Base-by-base conservation (phyloP, 2,329 filamentous ascomycete genomes). In the Chaetomium strumarium region DNA sequence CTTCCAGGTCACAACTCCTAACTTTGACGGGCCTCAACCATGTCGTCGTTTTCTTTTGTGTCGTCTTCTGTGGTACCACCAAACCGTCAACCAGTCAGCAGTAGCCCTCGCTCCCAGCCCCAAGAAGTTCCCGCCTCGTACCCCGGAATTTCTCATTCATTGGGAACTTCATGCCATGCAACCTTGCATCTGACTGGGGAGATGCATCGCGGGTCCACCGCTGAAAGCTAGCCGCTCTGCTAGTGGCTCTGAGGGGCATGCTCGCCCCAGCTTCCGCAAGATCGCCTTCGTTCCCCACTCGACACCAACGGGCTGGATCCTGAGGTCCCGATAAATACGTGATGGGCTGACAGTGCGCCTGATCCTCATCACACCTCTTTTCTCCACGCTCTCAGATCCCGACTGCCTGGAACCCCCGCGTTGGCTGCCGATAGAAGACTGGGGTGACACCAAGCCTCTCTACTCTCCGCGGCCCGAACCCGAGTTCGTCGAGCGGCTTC, bases 221-320 rank as follows among this genome's bases (percentile, higher is more conserved):
- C 44, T 24, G 10, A 17, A 16, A 31, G 24, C 19, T 52, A 50
- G 49, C 46, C 11, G 34, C 42, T 29, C 46, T 43, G 47, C 43
- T 38, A 40, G 46, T 46, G 37, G 30, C 39, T 12, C 41, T 33
- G 30, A 36, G 37, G 46, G 34, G 38, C 24, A 40, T 19, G 31
- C 19, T 45, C 46, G 20, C 49, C 48, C 52, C 50, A 41, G 49
- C 34, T 43, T 34, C 24, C 43, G 47, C 52, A 17, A 60, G 57
- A 59, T 60, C 60, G 52, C 52, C 55, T 42, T 54, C 49, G n/a
- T 57, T 57, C 60, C 56, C 59, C 59, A 58, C 60, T 30, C 40
- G 55, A 55, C 59, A 61, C 60, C 60, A 59, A 51, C 60, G 49
- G 57, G 55, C 58, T 59, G 60, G 60, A 46, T 56, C 40, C 46